phyloP scores from a whole-genome alignment of 2,329 filamentous ascomycete genomes.

The Talaromyces rugulosus region DNA sequence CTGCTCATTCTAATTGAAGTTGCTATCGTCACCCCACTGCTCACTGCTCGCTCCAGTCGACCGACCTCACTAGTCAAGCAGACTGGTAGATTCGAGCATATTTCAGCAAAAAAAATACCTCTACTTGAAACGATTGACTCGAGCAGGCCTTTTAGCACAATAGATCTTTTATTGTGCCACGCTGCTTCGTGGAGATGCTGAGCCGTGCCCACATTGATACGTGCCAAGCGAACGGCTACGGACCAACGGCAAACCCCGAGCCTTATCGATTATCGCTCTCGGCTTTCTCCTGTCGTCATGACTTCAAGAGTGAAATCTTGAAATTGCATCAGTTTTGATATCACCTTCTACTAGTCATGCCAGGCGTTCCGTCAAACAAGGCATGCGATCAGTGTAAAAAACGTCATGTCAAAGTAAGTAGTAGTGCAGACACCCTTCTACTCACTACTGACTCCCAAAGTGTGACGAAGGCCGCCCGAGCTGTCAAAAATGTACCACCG shows the following conservation, averaged over 20 bases:
- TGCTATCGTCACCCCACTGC: too few species aligned
- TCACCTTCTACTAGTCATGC: conserved; percentile 23
- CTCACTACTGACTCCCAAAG: conserved; percentile 17
- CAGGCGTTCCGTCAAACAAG: conserved; percentile 37
- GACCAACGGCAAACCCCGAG: neutral
- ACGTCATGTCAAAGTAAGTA: conserved; percentile 32
- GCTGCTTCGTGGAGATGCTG: neutral
- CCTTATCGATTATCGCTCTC: too few species aligned
- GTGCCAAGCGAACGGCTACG: neutral
- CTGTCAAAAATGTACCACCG: conserved; percentile 34
- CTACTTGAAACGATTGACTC: neutral
- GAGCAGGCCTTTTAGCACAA: neutral
- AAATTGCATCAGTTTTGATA: neutral
- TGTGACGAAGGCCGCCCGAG: conserved; percentile 38
- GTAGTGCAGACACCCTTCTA: neutral
- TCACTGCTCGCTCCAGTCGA: neutral
- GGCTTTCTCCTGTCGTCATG: neutral
- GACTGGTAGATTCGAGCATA: neutral
- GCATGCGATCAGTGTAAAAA: conserved; percentile 38
- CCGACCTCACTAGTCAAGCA: neutral
- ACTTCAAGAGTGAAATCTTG: neutral
- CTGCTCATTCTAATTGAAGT: neutral
- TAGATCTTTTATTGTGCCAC: neutral
- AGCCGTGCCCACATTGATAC: neutral
- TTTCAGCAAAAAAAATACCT: neutral